Evolutionary conservation across 1,284 basidiomycete genomes (phyloP).

Genomic region (Apiotrichum sp.): DNA sequence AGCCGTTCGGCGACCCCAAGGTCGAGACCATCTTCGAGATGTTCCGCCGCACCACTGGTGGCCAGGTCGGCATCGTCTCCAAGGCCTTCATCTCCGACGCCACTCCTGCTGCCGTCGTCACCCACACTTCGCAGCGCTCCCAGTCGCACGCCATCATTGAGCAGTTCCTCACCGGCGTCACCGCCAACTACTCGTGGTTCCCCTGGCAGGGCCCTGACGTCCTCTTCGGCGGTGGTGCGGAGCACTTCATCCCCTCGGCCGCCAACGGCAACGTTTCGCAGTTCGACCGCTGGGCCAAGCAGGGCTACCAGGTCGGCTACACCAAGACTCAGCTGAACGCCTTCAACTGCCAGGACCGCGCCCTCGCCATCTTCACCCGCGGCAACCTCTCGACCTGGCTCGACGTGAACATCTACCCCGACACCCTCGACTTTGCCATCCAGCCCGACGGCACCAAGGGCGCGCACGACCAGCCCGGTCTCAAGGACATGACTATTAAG

Average conservation of each 20-base stretch:
- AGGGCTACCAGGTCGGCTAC: constrained; percentile 45
- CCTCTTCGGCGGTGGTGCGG: constrained; percentile 46
- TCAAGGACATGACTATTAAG: constrained; percentile 50
- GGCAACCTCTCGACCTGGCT: constrained; percentile 47
- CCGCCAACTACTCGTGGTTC: constrained; percentile 44
- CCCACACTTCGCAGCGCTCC: constrained; percentile 40
- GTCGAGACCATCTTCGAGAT: constrained; percentile 45
- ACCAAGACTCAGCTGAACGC: constrained; percentile 43
- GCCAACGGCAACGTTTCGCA: constrained; percentile 44
- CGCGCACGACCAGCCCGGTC: constrained; percentile 46
- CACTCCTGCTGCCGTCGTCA: constrained; percentile 44
- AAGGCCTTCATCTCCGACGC: constrained; percentile 49
- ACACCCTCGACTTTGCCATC: constrained; percentile 34
- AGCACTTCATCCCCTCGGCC: constrained; percentile 39
- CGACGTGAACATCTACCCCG: constrained; percentile 46
- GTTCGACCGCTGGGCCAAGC: constrained; percentile 40
- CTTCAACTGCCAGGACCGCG: constrained; percentile 40
- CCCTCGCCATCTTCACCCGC: constrained; percentile 47
- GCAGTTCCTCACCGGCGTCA: constrained; percentile 44
- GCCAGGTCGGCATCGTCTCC: constrained; percentile 47
- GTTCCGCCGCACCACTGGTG: constrained; percentile 38
- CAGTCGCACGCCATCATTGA: constrained; percentile 43
- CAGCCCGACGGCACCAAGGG: constrained; percentile 30
- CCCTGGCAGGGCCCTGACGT: constrained; percentile 43
- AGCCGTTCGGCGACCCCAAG: constrained; percentile 36